phyloP scores from a whole-genome alignment of 495 filamentous ascomycete genomes.

The Hypoxylon fragiforme region DNA sequence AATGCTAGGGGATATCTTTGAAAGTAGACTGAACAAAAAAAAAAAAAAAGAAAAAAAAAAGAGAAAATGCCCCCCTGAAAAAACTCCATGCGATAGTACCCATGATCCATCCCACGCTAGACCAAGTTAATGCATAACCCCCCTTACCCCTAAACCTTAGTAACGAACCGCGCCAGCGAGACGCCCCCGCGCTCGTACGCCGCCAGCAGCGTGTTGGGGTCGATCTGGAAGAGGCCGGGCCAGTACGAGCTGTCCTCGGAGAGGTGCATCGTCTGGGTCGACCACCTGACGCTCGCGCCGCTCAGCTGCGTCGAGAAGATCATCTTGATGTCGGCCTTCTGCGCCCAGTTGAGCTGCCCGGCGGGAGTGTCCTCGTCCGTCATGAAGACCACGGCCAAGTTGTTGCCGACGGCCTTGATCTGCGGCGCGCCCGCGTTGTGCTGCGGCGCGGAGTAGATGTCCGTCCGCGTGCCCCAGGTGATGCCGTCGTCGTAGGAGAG shows the following conservation, averaged over 20 bases:
- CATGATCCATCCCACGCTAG: no score
- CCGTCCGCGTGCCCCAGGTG: conserved; percentile 54
- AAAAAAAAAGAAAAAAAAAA: no score
- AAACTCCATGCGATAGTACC: no score
- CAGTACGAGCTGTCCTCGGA: conserved; percentile 21
- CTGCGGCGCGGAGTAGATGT: conserved; percentile 49
- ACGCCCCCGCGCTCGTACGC: conserved; percentile 27
- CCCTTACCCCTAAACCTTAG: neutral
- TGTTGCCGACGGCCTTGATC: conserved; percentile 53
- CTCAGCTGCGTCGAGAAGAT: conserved; percentile 18
- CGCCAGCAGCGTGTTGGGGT: conserved; percentile 12
- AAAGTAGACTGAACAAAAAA: no score
- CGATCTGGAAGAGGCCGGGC: conserved; percentile 20
- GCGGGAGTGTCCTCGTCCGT: conserved; percentile 55
- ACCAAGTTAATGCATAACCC: no score
- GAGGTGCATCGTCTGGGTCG: conserved; percentile 8
- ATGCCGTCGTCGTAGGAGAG: conserved; percentile 59
- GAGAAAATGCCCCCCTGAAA: no score
- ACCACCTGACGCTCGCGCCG: conserved; percentile 18
- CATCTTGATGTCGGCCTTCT: conserved; percentile 34
- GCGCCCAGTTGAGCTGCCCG: conserved; percentile 19
- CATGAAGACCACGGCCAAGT: conserved; percentile 61
- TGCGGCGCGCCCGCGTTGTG: conserved; percentile 60
- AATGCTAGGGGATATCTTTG: conserved; percentile 19
- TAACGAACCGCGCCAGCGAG: conserved; percentile 15